Base-by-base conservation (phyloP, 495 filamentous ascomycete species). In the Penicillium silybi region DNA sequence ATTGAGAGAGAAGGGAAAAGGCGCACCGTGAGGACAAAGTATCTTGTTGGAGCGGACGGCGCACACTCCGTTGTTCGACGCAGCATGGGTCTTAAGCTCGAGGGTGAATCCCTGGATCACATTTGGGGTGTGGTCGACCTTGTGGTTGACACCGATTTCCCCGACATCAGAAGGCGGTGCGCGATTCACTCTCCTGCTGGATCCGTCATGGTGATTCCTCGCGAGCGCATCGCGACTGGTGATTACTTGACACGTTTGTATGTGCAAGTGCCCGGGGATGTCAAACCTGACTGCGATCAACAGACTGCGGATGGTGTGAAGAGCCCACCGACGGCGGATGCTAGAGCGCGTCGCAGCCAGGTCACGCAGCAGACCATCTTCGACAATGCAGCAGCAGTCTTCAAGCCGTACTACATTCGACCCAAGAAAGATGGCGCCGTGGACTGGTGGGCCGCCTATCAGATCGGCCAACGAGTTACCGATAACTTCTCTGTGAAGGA, bases 391-490 rank as follows among this genome's bases (percentile, higher is more conserved):
- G 68, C 64, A 5, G 59, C 64, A 1, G 69, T 75, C 1, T 71
- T 80, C 44, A 64, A 69, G 50, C 78, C 77, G 15, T 80, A 77
- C 46, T 69, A 70, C 44, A 73, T 80, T 41, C 59, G 67, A 10
- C 62, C 68, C 0, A 75, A 71, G 53, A 43, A 57, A n/a, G 58
- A 63, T 11, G 65, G 64, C 9, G 65, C 63, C 0, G 68, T 71
- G 19, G 83, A 88, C 53, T 88, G 85, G 83, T 86, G 82, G 81
- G 77, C 83, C 2, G 82, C 78, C 6, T 80, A 77, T 52, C 70
- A 85, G 45, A 87, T 90, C 39, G 86, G 86, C 1, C 88, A 92
- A 70, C 80, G 88, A 25, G 85, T 90, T 2, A 83, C 82, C 10
- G 76, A 82, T 17, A 67, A 77, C 4, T 90, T 89, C 54, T 81